Evolutionary conservation across 148 eudicot genomes (phyloP).

Genomic region (Cornus kousa): DNA sequence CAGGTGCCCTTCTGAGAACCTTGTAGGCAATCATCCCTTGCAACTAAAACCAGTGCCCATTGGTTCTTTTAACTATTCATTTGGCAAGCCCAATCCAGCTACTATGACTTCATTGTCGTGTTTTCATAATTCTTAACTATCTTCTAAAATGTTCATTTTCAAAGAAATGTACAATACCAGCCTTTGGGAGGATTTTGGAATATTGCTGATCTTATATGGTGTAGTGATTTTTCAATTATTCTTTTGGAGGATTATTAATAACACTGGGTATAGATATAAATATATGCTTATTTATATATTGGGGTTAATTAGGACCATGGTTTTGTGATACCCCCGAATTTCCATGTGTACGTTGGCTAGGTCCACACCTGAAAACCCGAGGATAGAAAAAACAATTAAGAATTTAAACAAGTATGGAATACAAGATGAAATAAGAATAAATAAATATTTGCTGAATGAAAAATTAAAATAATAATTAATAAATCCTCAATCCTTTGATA

Average conservation of each 20-base stretch:
- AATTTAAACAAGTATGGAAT: no score
- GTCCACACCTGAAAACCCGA: no score
- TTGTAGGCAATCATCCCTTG: neutral
- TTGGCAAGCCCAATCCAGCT: neutral
- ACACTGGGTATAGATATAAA: no score
- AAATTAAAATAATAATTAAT: no score
- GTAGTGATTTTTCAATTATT: neutral
- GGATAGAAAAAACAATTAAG: no score
- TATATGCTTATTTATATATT: neutral
- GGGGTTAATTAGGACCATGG: neutral
- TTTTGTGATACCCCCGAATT: no score
- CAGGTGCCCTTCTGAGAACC: neutral
- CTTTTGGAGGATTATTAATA: no score
- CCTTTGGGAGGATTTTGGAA: neutral
- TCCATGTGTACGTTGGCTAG: no score
- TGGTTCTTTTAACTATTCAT: neutral
- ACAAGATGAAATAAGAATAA: no score
- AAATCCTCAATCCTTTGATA: no score
- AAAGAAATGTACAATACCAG: neutral
- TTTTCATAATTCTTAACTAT: neutral
- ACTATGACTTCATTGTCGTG: neutral
- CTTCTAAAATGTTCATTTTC: neutral
- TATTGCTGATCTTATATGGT: neutral
- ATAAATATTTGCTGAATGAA: no score
- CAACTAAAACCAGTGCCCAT: neutral